Evolutionary conservation across 768 basidiomycete genomes (phyloP).

Genomic region (Lanmaoa pseudosensibilis): DNA sequence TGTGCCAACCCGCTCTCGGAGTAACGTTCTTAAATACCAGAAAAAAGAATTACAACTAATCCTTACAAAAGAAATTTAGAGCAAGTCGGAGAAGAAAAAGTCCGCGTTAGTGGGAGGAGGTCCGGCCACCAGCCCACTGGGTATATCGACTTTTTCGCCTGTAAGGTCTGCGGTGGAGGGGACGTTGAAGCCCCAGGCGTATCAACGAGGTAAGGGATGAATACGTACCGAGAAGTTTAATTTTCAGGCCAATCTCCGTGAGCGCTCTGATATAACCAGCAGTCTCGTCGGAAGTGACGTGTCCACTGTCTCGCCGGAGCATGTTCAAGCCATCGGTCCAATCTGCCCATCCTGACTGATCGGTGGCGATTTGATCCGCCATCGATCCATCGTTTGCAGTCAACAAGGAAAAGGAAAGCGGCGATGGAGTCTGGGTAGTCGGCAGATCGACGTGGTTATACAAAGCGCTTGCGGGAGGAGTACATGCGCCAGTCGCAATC

Average conservation of each 20-base stretch:
- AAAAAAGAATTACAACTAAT: slow-evolving; percentile 8
- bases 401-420: slow-evolving; percentile 75
- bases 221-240: slow-evolving; percentile 76
- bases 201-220: not conserved
- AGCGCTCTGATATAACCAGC: slow-evolving; percentile 82
- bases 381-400: slow-evolving; percentile 68
- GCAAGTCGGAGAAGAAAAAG: slow-evolving; percentile 80
- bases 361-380: slow-evolving; percentile 76
- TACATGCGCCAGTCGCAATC: slow-evolving; percentile 73
- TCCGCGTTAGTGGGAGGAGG: slow-evolving; percentile 77
- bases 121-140: slow-evolving; percentile 73
- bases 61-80: slow-evolving; percentile 23
- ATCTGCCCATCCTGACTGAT: slow-evolving; percentile 82
- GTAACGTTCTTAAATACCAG: slow-evolving; percentile 1
- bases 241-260: slow-evolving; percentile 90
- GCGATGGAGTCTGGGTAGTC: slow-evolving; percentile 56
- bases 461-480: slow-evolving; percentile 61
- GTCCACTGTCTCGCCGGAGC: slow-evolving; percentile 77
- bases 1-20: not conserved
- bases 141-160: slow-evolving; percentile 88
- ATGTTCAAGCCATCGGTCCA: slow-evolving; percentile 94
- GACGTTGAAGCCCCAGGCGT: not conserved
- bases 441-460: slow-evolving; percentile 63
- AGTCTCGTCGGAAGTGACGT: slow-evolving; percentile 82
- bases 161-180: slow-evolving; percentile 64